phyloP scores from a whole-genome alignment of 176 grass and related monocot genomes.

The Oryza officinalis region DNA sequence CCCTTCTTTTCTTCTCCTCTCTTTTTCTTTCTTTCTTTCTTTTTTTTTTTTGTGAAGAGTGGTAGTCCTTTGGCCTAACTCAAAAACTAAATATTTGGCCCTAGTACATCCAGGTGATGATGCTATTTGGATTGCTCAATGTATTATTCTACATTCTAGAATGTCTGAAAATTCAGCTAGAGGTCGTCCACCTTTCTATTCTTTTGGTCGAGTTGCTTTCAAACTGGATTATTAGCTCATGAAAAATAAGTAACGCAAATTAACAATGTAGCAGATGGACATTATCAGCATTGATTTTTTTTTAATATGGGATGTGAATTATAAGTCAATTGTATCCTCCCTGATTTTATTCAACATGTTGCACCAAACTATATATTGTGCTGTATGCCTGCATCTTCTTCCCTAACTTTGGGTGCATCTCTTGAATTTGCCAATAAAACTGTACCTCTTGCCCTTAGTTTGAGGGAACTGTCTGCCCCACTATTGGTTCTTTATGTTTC shows the following conservation, averaged over 20 bases:
- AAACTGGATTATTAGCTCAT: background rate
- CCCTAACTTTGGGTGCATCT: background rate
- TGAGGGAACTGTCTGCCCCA: slow-evolving; percentile 27
- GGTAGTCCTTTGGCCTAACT: background rate
- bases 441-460: slow-evolving; percentile 17
- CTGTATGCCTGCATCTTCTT: background rate
- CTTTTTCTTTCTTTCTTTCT: background rate
- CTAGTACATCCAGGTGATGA: background rate
- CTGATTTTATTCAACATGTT: background rate
- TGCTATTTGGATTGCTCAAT: slow-evolving; percentile 3
- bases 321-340: no score
- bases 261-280: background rate
- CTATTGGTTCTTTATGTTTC: background rate
- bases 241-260: background rate
- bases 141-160: background rate
- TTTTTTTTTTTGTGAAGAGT: background rate
- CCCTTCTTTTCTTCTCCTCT: background rate
- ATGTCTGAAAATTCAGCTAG: slow-evolving; percentile 18
- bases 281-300: background rate
- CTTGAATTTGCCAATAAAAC: background rate
- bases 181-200: background rate
- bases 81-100: slow-evolving; percentile 32
- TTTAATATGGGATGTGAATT: background rate
- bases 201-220: background rate
- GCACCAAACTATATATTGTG: background rate